Base-by-base conservation (phyloP, 805 yeast species). In the Spencermartinsiella europaea region DNA sequence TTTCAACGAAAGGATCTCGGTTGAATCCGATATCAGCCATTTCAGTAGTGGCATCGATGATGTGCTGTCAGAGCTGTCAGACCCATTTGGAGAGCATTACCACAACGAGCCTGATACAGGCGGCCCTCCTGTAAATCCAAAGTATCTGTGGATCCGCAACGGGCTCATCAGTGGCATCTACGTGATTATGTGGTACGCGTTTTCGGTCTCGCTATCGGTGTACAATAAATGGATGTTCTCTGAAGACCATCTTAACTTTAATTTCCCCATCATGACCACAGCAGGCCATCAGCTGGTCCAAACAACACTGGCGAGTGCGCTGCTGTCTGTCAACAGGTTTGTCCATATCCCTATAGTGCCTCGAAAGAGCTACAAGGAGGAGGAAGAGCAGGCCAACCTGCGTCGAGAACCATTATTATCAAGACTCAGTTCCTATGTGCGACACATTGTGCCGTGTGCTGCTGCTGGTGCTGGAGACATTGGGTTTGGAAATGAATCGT, bases 171-270 rank as follows among this genome's bases (percentile, higher is more conserved):
- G 34, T 21, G 46, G 41, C 10, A 20, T 48, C 14, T 53, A 44
- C 21, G 51, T 63, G 25, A 33, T 55, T 2, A 46, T 56, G 21
- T 65, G 72, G 72, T 69, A 67, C 51, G 37, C 56, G 7, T 69
- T 68, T 50, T 65, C 70, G 15, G 59, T 69, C 16, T 50, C 67
- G 3, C 50, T 69, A 14, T 64, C 69, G 4, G 61, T 69, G 34
- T 93, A 91, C 69, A 93, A 93, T 71, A 90, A 90, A 68, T 89
- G 97, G 97, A 91, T 91, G 97, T 93, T 91, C 69, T 90, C 91
- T 34, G 62, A 65, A 4, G 73, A 76, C 7, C 84, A 87, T 16
- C 70, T 90, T 46, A 79, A 85, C 60, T 83, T 93, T 57, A 77
- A 79, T 27, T 93, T 80, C 61, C 99, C 99, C 1, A 76, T 93